Percentiles rank a stretch among this genome's conserved stretches.
phyloP scores from a whole-genome alignment of 2,329 filamentous ascomycete genomes.

The Aspergillus tanneri region DNA sequence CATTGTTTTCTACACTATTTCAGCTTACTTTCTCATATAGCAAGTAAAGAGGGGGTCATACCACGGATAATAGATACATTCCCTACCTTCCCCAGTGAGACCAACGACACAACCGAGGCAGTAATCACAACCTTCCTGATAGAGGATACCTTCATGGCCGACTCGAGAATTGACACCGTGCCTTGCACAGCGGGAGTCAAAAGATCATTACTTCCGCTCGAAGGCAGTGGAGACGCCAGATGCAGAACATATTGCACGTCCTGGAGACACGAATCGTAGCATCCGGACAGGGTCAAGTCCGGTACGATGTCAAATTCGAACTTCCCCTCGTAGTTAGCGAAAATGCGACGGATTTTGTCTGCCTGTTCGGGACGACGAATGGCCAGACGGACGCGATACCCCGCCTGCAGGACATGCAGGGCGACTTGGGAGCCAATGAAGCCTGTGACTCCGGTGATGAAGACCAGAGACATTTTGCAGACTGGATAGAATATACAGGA shows the following conservation, averaged over 20 bases:
- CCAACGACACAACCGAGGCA: conserved; percentile 2
- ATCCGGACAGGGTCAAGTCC: conserved; percentile 14
- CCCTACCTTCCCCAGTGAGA: not conserved
- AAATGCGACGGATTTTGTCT: conserved; percentile 7
- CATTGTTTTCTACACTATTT: not conserved
- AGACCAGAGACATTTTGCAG: conserved; percentile 9
- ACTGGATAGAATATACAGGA: not conserved
- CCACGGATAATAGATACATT: not conserved
- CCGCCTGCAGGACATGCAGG: conserved; percentile 14
- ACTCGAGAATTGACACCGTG: not conserved
- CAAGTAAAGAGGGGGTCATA: not conserved
- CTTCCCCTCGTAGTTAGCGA: conserved; percentile 7
- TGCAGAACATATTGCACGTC: conserved; percentile 22
- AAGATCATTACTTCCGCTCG: conserved; percentile 7
- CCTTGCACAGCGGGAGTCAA: conserved; percentile 7
- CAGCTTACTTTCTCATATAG: not conserved
- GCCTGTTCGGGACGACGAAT: conserved; percentile 19
- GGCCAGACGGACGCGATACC: conserved; percentile 19
- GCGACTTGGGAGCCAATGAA: conserved; percentile 23
- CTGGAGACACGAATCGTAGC: conserved; percentile 13
- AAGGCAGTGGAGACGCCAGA: conserved; percentile 20
- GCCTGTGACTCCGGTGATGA: conserved; percentile 26
- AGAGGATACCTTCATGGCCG: not conserved
- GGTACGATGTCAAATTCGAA: conserved; percentile 19
- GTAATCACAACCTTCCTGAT: conserved; percentile 11